phyloP scores from a whole-genome alignment of 768 basidiomycete species.

The Pisolithus tinctorius region DNA sequence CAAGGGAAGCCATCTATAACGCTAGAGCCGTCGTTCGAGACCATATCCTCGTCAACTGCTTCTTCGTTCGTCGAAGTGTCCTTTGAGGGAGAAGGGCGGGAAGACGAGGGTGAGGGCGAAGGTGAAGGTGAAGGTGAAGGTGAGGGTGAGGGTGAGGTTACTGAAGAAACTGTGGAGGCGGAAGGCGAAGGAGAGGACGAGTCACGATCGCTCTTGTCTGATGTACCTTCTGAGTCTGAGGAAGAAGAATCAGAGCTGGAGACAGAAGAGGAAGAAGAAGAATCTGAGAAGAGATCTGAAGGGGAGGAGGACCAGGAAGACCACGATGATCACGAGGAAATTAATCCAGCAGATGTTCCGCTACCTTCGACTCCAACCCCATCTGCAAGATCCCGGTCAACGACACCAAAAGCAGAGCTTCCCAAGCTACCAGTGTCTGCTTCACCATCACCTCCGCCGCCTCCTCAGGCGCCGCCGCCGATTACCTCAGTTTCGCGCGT shows the following conservation, averaged over 20 bases:
- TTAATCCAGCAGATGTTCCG: slow-evolving; percentile 19
- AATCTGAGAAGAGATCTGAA: slow-evolving; percentile 15
- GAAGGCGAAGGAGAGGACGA: slow-evolving; percentile 31
- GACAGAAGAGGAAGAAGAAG: slow-evolving; percentile 16
- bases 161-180: slow-evolving; percentile 24
- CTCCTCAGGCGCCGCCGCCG: slow-evolving; percentile 22
- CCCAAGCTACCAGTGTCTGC: slow-evolving; percentile 32
- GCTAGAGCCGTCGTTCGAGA: slow-evolving; percentile 18
- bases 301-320: slow-evolving; percentile 11
- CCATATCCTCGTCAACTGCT: slow-evolving; percentile 34
- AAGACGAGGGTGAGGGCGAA: slow-evolving; percentile 10
- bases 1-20: too few species aligned
- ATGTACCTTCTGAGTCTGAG: slow-evolving; percentile 27
- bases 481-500: slow-evolving; percentile 13
- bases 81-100: slow-evolving; percentile 7
- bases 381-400: slow-evolving; percentile 45
- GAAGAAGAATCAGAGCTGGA: slow-evolving; percentile 8
- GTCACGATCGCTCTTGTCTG: slow-evolving; percentile 20
- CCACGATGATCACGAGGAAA: background rate
- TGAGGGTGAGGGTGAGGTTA: slow-evolving; percentile 13
- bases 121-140: too few species aligned
- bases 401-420: slow-evolving; percentile 51
- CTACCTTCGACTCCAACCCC: slow-evolving; percentile 31
- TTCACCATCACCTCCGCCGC: slow-evolving; percentile 27
- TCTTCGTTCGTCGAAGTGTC: slow-evolving; percentile 47